A percentile compares a stretch with the other conserved stretches of the same genome.
Evolutionary conservation across 1,284 basidiomycete species (phyloP).

Genomic region (Veloporphyrellus conicus): DNA sequence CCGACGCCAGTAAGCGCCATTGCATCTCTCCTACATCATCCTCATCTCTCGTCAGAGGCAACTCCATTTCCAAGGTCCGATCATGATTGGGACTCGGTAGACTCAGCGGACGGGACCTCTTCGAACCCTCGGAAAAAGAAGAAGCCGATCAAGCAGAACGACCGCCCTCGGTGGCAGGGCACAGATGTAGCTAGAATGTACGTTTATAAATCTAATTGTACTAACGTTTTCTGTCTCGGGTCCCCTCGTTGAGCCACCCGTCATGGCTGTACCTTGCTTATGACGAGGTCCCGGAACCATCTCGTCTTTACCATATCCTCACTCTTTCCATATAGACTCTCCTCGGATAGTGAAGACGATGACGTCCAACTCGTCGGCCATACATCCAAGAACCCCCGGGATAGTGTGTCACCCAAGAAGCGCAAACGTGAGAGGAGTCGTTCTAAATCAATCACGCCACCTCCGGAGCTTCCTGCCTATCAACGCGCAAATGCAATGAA

Average conservation of each 20-base stretch:
- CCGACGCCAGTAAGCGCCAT: conserved; percentile 45
- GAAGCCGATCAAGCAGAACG: conserved; percentile 32
- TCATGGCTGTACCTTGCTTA: not conserved
- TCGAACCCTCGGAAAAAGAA: conserved; percentile 38
- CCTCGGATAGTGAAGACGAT: conserved; percentile 50
- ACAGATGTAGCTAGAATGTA: conserved; percentile 25
- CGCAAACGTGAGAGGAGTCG: conserved; percentile 51
- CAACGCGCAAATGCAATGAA: conserved; percentile 51
- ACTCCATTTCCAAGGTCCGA: conserved; percentile 16
- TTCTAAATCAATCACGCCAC: conserved; percentile 69
- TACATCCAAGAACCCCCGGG: conserved; percentile 21
- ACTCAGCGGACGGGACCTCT: conserved; percentile 24
- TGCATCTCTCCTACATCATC: not conserved
- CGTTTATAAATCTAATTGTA: conserved; percentile 13
- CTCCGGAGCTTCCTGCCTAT: conserved; percentile 52
- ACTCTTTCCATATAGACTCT: conserved; percentile 24
- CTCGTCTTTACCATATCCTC: not conserved
- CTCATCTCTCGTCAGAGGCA: conserved; percentile 24
- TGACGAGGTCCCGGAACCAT: not conserved
- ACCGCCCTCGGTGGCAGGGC: conserved; percentile 38
- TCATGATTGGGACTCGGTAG: conserved; percentile 26
- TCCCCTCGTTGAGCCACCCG: not conserved
- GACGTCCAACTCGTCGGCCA: conserved; percentile 38
- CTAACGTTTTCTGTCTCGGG: not conserved
- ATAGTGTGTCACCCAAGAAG: conserved; percentile 26